Percentiles rank a stretch among this genome's conserved stretches.
phyloP scores from a whole-genome alignment of 805 yeast genomes.

The Ogataea nitratoaversa region DNA sequence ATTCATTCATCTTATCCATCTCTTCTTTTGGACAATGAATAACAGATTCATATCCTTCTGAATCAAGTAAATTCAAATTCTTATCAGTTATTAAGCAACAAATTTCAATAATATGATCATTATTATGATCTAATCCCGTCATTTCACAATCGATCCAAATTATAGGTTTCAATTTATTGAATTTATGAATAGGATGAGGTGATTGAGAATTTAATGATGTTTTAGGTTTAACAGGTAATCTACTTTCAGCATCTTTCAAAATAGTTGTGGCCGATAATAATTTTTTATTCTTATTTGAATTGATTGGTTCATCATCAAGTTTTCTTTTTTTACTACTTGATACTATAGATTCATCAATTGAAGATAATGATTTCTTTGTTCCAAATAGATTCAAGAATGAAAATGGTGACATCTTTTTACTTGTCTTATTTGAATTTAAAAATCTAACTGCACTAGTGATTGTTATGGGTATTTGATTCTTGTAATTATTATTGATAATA shows the following conservation, averaged over 20 bases:
- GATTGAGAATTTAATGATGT: background rate
- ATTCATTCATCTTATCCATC: constrained; percentile 74
- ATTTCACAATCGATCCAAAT: constrained; percentile 99
- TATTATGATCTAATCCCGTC: constrained; percentile 85
- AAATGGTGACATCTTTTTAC: constrained; percentile 2
- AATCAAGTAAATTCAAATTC: constrained; percentile 64
- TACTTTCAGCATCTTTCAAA: background rate
- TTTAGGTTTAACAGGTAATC: background rate
- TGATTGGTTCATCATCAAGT: background rate
- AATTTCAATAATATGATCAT: constrained; percentile 87
- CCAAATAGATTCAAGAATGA: constrained; percentile 5
- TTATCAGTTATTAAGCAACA: constrained; percentile 90
- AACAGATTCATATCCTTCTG: constrained; percentile 74
- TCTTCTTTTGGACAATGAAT: constrained; percentile 59
- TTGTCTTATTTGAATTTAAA: background rate
- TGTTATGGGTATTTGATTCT: no score
- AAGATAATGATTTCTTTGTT: background rate
- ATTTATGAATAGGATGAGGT: constrained; percentile 7
- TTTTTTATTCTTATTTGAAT: background rate
- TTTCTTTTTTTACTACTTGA: constrained; percentile 3
- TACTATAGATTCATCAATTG: background rate
- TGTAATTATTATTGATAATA: no score
- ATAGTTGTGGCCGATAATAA: background rate
- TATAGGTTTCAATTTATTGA: constrained; percentile 33
- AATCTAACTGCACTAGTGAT: no score